A percentile compares a stretch with the other conserved stretches of the same genome.
phyloP scores from a whole-genome alignment of 371 early-diverging fungal species.

The Mortierella polycephala region DNA sequence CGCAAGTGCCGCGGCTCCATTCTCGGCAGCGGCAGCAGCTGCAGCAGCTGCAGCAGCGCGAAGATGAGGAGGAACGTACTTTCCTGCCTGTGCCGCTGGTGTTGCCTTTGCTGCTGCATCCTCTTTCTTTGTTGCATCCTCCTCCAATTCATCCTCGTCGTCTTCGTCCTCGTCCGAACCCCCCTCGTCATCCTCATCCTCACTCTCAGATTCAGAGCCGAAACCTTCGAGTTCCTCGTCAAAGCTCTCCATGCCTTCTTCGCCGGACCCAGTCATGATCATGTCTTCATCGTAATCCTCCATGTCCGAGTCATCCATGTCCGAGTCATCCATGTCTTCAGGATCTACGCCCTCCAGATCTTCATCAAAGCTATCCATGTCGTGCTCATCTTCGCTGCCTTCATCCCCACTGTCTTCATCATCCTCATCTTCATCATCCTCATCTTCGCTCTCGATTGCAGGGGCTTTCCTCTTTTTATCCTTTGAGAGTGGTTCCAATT shows the following conservation, averaged over 20 bases:
- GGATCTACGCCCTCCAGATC: conserved; percentile 47
- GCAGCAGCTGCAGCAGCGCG: conserved; percentile 66
- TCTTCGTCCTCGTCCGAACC: conserved; percentile 36
- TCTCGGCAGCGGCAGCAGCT: conserved; percentile 47
- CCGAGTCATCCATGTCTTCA: conserved; percentile 39
- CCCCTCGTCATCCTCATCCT: conserved; percentile 24
- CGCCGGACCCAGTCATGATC: conserved; percentile 12
- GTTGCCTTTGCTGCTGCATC: conserved; percentile 38
- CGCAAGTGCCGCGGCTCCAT: conserved; percentile 44
- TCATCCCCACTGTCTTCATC: conserved; percentile 8
- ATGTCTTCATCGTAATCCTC: conserved; percentile 27
- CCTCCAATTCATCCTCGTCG: conserved; percentile 30
- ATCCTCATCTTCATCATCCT: conserved; percentile 6
- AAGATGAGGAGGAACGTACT: conserved; percentile 94
- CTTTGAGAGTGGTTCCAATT: background rate
- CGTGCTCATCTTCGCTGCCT: conserved; percentile 14
- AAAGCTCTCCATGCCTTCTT: conserved; percentile 41
- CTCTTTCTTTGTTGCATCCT: conserved; percentile 32
- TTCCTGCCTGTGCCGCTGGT: conserved; percentile 51
- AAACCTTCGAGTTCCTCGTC: conserved; percentile 42
- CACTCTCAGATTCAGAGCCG: conserved; percentile 16
- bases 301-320: conserved; percentile 28
- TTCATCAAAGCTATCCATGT: conserved; percentile 43
- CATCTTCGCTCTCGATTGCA: conserved; percentile 27
- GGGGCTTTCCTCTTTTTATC: conserved; percentile 34